phyloP scores from a whole-genome alignment of 257 asterid genomes.

The Jacaranda copaia region DNA sequence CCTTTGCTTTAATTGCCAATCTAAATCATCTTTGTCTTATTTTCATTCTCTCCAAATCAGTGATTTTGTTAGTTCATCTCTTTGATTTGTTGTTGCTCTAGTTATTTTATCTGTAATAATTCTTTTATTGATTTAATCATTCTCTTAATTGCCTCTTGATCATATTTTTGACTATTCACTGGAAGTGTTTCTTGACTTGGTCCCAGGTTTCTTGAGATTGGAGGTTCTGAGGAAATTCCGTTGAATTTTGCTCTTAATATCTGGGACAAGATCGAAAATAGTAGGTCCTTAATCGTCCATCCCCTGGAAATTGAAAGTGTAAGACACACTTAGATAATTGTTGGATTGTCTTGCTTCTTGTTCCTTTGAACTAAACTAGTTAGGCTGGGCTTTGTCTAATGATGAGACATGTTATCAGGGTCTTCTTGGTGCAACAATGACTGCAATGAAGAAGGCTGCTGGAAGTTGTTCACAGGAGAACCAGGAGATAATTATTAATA shows the following conservation, averaged over 20 bases:
- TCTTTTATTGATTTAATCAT: background rate
- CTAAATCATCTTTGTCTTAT: too few relatives aligned
- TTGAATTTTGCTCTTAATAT: constrained; percentile 62
- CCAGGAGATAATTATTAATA: constrained; percentile 70
- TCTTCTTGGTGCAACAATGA: constrained; percentile 69
- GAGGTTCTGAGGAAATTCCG: constrained; percentile 75
- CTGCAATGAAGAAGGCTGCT: constrained; percentile 82
- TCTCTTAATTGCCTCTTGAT: constrained; percentile 31
- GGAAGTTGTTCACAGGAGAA: constrained; percentile 64
- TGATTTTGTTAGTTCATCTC: too few relatives aligned
- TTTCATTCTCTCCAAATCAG: too few relatives aligned
- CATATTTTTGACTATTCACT: constrained; percentile 29
- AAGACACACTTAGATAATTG: constrained; percentile 33
- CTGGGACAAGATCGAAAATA: constrained; percentile 67
- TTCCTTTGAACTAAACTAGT: constrained; percentile 34
- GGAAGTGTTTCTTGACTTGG: constrained; percentile 36
- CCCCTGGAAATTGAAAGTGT: constrained; percentile 53
- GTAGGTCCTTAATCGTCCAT: constrained; percentile 42
- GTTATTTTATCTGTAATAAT: constrained; percentile 11
- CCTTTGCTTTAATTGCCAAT: too few relatives aligned
- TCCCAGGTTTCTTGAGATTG: constrained; percentile 66
- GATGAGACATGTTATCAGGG: constrained; percentile 51
- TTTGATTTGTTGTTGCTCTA: background rate
- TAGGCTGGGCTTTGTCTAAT: constrained; percentile 33
- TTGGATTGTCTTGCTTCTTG: constrained; percentile 21